Evolutionary conservation across 169 alveolate genomes (phyloP).

Genomic region (Plasmodium gonderi): DNA sequence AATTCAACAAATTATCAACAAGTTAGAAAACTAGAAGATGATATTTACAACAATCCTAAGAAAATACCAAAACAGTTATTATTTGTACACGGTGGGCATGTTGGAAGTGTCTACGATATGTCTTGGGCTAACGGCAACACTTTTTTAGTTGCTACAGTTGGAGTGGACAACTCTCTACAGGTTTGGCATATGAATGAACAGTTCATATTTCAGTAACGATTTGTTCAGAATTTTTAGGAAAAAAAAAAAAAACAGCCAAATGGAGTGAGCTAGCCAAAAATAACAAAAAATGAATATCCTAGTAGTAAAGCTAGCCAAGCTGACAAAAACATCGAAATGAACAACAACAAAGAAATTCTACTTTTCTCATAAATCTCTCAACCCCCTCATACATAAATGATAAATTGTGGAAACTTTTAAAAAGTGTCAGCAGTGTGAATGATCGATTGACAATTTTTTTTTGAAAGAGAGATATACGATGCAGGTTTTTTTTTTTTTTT

Average conservation of each 20-base stretch:
- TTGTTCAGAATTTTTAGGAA: background rate
- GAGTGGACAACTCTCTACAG: slow-evolving; percentile 61
- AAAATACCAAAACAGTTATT: slow-evolving; percentile 77
- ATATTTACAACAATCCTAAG: slow-evolving; percentile 45
- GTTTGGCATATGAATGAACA: slow-evolving; percentile 73
- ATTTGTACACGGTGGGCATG: slow-evolving; percentile 83
- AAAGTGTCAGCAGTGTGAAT: too few species aligned
- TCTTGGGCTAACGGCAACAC: slow-evolving; percentile 79
- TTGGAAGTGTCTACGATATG: slow-evolving; percentile 81
- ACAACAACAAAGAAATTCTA: too few species aligned
- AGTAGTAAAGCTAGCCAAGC: too few species aligned
- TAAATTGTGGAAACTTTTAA: too few species aligned
- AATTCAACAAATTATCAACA: slow-evolving; percentile 16
- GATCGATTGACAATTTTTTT: too few species aligned
- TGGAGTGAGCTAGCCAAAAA: background rate
- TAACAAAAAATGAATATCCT: background rate
- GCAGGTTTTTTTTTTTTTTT: too few species aligned
- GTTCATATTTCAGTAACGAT: slow-evolving; percentile 33
- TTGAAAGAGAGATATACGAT: too few species aligned
- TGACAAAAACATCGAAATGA: too few species aligned
- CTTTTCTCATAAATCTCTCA: too few species aligned
- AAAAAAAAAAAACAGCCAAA: background rate
- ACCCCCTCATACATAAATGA: too few species aligned
- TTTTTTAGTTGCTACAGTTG: slow-evolving; percentile 43
- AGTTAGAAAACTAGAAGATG: slow-evolving; percentile 42